Percentiles rank a stretch among this genome's conserved stretches.
Conservation (phyloP, 805 yeast species). For the Saturnispora galanensis region DNA sequence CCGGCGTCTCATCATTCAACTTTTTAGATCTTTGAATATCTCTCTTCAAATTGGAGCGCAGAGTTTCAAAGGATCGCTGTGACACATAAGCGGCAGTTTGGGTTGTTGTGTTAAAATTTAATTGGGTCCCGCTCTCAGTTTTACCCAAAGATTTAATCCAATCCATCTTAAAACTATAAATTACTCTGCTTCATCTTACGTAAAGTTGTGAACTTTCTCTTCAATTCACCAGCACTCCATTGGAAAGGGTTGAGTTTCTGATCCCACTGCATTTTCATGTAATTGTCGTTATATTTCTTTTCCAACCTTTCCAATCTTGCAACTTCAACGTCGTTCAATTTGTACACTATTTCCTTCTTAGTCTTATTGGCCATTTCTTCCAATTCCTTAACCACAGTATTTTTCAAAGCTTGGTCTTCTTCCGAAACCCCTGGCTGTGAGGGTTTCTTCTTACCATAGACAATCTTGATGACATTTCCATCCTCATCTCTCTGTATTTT, state of each 20-base stretch:
- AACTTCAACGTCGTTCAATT: constrained; percentile 60
- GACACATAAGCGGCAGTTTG: constrained; percentile 1
- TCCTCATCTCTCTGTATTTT: constrained; percentile 60
- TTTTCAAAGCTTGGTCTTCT: constrained; percentile 27
- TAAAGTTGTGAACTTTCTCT: constrained; percentile 58
- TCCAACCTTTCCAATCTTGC: constrained; percentile 60
- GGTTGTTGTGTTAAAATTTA: background rate
- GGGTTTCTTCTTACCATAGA: constrained; percentile 54
- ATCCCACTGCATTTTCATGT: constrained; percentile 87
- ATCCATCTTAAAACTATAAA: background rate
- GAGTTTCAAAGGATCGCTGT: constrained; percentile 1
- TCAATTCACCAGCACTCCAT: constrained; percentile 77
- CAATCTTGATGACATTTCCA: constrained; percentile 56
- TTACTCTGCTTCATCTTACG: background rate
- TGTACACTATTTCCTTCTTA: constrained; percentile 34
- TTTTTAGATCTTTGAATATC: background rate
- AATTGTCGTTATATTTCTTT: constrained; percentile 80
- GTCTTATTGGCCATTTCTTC: constrained; percentile 47
- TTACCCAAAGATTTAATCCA: background rate
- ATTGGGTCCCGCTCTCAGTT: background rate
- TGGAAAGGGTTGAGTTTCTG: constrained; percentile 73
- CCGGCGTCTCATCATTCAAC: background rate
- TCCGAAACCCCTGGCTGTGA: background rate
- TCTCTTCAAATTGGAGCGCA: background rate
- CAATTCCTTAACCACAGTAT: constrained; percentile 59